Evolutionary conservation across 257 asterid genomes (phyloP), one percentile per base, ranked within the genome.

Genomic region (Paraleonurus japonicus): DNA sequence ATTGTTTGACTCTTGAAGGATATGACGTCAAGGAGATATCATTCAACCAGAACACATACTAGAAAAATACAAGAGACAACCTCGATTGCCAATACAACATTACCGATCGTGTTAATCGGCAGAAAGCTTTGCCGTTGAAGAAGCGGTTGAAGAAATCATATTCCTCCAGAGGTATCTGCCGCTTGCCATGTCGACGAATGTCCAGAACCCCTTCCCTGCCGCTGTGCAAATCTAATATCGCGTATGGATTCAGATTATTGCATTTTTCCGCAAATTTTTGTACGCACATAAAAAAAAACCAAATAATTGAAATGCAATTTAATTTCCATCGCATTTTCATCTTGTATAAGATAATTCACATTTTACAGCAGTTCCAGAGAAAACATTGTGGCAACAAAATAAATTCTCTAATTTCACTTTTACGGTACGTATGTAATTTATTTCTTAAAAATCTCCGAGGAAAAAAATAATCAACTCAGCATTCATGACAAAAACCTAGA

Each of bases 161-260:
- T 81, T 87, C 89, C 90, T 90, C 97, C 97, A 92, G 43, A 92
- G 83, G 72, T 92, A 92, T 37, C 61, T 87, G 23, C 98, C 98
- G 78, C 92, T 92, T 5, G 98, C 96, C 97, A 90, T 86, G 77
- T 92, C 98, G 67, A 92, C 95, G 66, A 76, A 84, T 1, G 85
- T 84, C 96, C 97, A 92, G 45, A 90, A 90, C 48, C 93, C 93
- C 70, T 75, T 84, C 60, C 83, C 86, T 39, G 85, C 73, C 11
- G 78, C 87, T 50, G 83, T 68, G 69, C 75, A 79, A 33, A 85
- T 85, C 98, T 92, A 68, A 71, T 13, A 32, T 2, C 73, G 47
- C 68, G 51, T 5, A 59, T 17, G 35, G 6, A 30, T 20, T 43
- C 53, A 68, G 19, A 61, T 32, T 7, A 24, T 27, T 22, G 27